These are phyloP conservation scores for Naegleria gruberi DNA, from an alignment of 208 protist species.

Conservation along the genomic window DNA sequence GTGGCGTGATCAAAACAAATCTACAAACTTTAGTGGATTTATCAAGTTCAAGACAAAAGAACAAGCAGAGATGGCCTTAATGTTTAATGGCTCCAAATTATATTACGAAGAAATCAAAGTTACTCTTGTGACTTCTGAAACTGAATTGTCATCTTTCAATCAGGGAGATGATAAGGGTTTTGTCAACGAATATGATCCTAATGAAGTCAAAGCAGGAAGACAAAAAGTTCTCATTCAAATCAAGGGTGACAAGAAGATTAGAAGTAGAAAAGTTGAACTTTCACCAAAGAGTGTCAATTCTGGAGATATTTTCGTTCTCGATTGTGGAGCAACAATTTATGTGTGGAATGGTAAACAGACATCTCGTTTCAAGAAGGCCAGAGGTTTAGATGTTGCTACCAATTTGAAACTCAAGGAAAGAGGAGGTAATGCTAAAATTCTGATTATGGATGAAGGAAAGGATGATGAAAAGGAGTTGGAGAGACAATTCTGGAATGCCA, in stretches of 20 bases:
- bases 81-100: background rate
- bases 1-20: background rate
- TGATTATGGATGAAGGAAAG: conserved; percentile 27
- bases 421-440: conserved; percentile 16
- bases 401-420: conserved; percentile 22
- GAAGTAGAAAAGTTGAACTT: background rate
- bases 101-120: background rate
- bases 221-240: background rate
- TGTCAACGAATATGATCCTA: background rate
- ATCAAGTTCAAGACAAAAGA: background rate
- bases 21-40: background rate
- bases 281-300: conserved; percentile 31
- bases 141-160: background rate
- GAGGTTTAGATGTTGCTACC: background rate
- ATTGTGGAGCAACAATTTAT: conserved; percentile 30
- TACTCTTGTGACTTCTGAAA: background rate
- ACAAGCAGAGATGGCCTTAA: background rate
- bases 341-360: conserved; percentile 26
- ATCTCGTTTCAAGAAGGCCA: background rate
- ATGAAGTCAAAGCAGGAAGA: background rate
- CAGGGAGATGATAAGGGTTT: background rate
- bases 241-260: conserved; percentile 13
- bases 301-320: conserved; percentile 49
- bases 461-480: background rate
- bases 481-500: background rate